Conservation (phyloP, 805 yeast species). For the Candida verbasci region DNA sequence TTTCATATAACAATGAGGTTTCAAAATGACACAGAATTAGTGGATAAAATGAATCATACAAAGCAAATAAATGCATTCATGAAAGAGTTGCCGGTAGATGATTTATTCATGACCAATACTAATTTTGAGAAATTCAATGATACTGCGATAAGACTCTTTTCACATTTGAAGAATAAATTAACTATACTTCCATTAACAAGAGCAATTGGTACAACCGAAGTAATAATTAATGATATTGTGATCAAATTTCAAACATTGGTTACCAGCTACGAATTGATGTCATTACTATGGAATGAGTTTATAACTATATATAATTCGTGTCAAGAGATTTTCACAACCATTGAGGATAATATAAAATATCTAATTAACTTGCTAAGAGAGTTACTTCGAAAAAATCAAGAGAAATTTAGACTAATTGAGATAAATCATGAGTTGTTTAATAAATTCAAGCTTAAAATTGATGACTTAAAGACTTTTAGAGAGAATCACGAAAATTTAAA, state of each 20-base stretch:
- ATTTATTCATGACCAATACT: constrained; percentile 29
- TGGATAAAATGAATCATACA: constrained; percentile 48
- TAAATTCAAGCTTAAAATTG: constrained; percentile 39
- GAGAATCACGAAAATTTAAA: constrained; percentile 48
- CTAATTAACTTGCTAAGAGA: constrained; percentile 70
- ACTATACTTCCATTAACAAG: constrained; percentile 43
- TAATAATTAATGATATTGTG: constrained; percentile 55
- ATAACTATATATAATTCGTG: constrained; percentile 15
- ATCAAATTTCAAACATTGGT: constrained; percentile 30
- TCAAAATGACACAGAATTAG: constrained; percentile 64
- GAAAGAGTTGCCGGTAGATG: constrained; percentile 66
- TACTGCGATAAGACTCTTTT: constrained; percentile 47
- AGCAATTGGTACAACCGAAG: constrained; percentile 62
- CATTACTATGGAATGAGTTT: constrained; percentile 39
- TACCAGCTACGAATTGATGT: constrained; percentile 38
- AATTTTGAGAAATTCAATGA: constrained; percentile 37
- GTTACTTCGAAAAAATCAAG: constrained; percentile 65
- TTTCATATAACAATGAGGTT: constrained; percentile 76
- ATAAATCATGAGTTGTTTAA: constrained; percentile 40
- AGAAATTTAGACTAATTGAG: constrained; percentile 62
- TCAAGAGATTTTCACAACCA: constrained; percentile 34
- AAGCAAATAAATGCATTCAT: constrained; percentile 58
- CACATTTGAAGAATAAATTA: constrained; percentile 49
- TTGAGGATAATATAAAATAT: constrained; percentile 63
- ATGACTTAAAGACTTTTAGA: constrained; percentile 44